Base-by-base conservation (phyloP, 1,284 basidiomycete genomes). In the Heliocybe sulcata region DNA sequence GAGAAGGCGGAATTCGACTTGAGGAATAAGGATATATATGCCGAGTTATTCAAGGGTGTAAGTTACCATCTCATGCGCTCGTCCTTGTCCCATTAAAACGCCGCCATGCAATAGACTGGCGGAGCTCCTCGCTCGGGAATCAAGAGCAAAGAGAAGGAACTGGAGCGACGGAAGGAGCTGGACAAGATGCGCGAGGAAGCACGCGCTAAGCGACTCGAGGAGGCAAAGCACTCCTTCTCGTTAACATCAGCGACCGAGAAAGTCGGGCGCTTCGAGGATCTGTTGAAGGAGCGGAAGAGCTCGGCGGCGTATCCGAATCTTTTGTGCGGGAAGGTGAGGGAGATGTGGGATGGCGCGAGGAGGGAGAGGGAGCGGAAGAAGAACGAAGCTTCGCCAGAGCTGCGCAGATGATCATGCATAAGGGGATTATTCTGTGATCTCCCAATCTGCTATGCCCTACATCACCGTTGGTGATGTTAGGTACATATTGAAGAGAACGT, bases 111-210 rank as follows among this genome's bases (percentile, higher is more conserved):
- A 10, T 35, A 79, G 79, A 65, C 75, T 11, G 80, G 79, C n/a
- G 75, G 77, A 51, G 76, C 78, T 22, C 77, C 83, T 2, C 77
- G 76, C 51, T 80, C 81, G n/a, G 81, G 82, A 6, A 63, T 81
- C 53, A 83, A 73, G 58, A 64, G 75, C 55, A 77, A 81, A 56
- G 77, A 85, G 60, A 85, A 84, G 59, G 82, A 87, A 23, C 83
- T 86, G 58, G 85, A 87, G 60, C 75, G 85, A 45, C 75, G 81
- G 55, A 84, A 78, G 61, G 83, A 90, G 58, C 63, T 90, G 57
- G 76, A 85, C 61, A 81, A 74, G 64, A 79, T 88, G 82, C 77
- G 84, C 55, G 83, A 89, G 45, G 88, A 88, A 52, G 83, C 83
- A 25, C 76, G 77, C 58, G 77, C 76, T 1, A 83, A 78, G 58